phyloP scores from a whole-genome alignment of 495 filamentous ascomycete genomes.

The Hamigera avellanea region DNA sequence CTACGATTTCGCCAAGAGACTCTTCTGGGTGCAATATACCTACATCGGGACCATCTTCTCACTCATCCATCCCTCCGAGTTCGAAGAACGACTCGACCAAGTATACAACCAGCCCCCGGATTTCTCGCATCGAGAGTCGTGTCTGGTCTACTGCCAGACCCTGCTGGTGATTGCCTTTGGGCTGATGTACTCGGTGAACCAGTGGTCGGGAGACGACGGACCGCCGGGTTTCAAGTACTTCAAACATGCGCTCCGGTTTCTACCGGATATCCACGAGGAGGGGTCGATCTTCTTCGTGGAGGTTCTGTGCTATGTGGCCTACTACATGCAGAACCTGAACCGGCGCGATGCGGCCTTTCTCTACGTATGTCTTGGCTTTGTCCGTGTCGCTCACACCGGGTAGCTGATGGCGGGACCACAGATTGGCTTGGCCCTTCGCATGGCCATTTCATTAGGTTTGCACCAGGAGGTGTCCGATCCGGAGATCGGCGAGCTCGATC shows the following conservation, averaged over 20 bases:
- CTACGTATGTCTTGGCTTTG: slow-evolving; percentile 16
- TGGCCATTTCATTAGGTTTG: slow-evolving; percentile 39
- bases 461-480: slow-evolving; percentile 36
- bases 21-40: slow-evolving; percentile 36
- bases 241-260: slow-evolving; percentile 31
- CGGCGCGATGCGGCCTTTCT: slow-evolving; percentile 36
- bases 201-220: slow-evolving; percentile 35
- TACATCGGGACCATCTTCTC: slow-evolving; percentile 44
- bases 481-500: slow-evolving; percentile 19
- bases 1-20: slow-evolving; percentile 30
- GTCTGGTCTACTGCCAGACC: slow-evolving; percentile 25
- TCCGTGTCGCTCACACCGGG: slow-evolving; percentile 1
- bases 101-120: slow-evolving; percentile 27
- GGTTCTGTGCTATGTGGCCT: slow-evolving; percentile 37
- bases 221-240: slow-evolving; percentile 42
- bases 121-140: slow-evolving; percentile 21
- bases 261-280: slow-evolving; percentile 39
- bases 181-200: slow-evolving; percentile 40
- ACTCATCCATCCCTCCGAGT: slow-evolving; percentile 29
- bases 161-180: slow-evolving; percentile 40
- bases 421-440: slow-evolving; percentile 38
- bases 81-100: slow-evolving; percentile 27
- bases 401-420: too few relatives aligned
- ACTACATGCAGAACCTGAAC: slow-evolving; percentile 43
- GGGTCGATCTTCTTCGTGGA: slow-evolving; percentile 40